A percentile compares a stretch with the other conserved stretches of the same genome.
These are phyloP conservation scores for Mortierella polycephala DNA, from an alignment of 371 early-diverging fungal genomes.

Conservation along the genomic window DNA sequence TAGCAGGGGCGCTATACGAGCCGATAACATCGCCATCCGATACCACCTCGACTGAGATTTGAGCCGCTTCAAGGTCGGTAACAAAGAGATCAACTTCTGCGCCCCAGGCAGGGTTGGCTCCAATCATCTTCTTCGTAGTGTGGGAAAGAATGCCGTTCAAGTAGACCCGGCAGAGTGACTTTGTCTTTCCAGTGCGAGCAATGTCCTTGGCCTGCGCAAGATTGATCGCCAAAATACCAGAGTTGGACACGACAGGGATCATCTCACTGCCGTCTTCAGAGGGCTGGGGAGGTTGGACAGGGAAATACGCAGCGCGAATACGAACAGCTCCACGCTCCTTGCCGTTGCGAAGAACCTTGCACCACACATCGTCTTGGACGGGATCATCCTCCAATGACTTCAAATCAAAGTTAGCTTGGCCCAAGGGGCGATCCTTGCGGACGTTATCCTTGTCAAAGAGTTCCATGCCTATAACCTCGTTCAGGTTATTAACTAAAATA, in stretches of 20 bases:
- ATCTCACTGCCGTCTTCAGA: conserved; percentile 31
- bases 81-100: conserved; percentile 40
- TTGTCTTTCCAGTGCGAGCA: conserved; percentile 40
- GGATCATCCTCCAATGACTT: conserved; percentile 62
- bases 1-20: conserved; percentile 23
- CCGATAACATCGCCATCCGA: conserved; percentile 39
- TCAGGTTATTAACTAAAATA: conserved; percentile 71
- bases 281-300: conserved; percentile 35
- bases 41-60: conserved; percentile 33
- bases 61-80: conserved; percentile 35
- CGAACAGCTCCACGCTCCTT: conserved; percentile 53
- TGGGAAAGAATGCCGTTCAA: conserved; percentile 31
- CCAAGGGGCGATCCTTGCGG: conserved; percentile 77
- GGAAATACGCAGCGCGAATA: conserved; percentile 51
- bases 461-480: conserved; percentile 74
- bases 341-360: conserved; percentile 51
- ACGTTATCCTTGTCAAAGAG: conserved; percentile 74
- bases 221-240: conserved; percentile 51
- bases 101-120: conserved; percentile 48
- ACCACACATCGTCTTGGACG: conserved; percentile 57
- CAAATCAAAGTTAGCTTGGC: conserved; percentile 69
- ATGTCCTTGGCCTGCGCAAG: conserved; percentile 55
- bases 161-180: conserved; percentile 35
- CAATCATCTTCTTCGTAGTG: conserved; percentile 36
- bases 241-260: conserved; percentile 46